Conservation (phyloP, 2,329 filamentous ascomycete species). For the Aplosporella prunicola region DNA sequence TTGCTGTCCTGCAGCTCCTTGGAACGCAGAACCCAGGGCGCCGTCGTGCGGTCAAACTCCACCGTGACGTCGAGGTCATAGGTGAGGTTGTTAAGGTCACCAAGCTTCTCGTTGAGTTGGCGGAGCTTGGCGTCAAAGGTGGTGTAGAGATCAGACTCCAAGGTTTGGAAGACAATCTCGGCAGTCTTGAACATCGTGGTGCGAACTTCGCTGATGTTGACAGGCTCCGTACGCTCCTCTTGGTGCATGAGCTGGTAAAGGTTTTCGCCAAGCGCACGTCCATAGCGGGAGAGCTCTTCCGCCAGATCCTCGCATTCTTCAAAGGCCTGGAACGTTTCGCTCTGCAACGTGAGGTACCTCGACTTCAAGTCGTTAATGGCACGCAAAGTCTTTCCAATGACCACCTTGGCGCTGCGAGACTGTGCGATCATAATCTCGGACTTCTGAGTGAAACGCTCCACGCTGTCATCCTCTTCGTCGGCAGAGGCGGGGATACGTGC, state of each 20-base stretch:
- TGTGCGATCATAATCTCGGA: slow-evolving; percentile 63
- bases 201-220: slow-evolving; percentile 9
- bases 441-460: slow-evolving; percentile 56
- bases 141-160: slow-evolving; percentile 60
- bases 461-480: slow-evolving; percentile 53
- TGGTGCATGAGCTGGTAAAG: slow-evolving; percentile 60
- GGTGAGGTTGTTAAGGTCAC: slow-evolving; percentile 58
- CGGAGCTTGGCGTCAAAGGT: slow-evolving; percentile 60
- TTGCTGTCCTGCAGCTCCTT: slow-evolving; percentile 76
- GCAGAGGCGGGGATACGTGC: slow-evolving; percentile 46
- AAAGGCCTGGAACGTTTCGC: slow-evolving; percentile 59
- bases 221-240: slow-evolving; percentile 48
- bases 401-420: slow-evolving; percentile 73
- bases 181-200: slow-evolving; percentile 8
- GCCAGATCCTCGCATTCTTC: slow-evolving; percentile 58
- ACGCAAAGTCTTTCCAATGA: slow-evolving; percentile 67
- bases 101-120: slow-evolving; percentile 52
- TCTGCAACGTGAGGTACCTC: slow-evolving; percentile 62
- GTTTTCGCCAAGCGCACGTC: slow-evolving; percentile 56
- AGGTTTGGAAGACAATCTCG: slow-evolving; percentile 33
- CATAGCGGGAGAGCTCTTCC: slow-evolving; percentile 55
- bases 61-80: slow-evolving; percentile 35
- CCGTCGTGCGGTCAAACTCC: slow-evolving; percentile 57
- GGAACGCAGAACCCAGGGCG: slow-evolving; percentile 77
- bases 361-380: slow-evolving; percentile 68